These are phyloP conservation scores for Euphorbia corollata DNA, from an alignment of 441 rosid species.

Conservation along the genomic window DNA sequence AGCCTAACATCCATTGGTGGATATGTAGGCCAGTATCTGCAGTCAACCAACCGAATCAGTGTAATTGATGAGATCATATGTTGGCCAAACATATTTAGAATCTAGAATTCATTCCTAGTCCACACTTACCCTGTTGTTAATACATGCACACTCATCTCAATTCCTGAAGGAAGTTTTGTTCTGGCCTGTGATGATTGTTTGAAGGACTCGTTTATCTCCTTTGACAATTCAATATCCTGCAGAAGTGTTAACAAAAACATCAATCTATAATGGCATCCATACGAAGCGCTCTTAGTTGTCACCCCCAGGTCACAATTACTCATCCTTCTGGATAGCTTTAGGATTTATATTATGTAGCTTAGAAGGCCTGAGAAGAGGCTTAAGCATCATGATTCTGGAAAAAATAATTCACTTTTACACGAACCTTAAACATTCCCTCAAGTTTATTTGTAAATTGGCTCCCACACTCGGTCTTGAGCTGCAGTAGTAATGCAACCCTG, in stretches of 20 bases:
- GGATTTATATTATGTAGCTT: constrained; percentile 1
- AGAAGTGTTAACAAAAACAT: neutral
- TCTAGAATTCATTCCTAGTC: constrained; percentile 16
- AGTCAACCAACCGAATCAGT: constrained; percentile 26
- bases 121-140: constrained; percentile 83
- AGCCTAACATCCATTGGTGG: constrained; percentile 99
- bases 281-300: neutral
- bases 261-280: neutral
- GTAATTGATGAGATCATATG: constrained; percentile 7
- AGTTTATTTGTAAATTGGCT: constrained; percentile 98
- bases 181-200: constrained; percentile 98
- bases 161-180: constrained; percentile 92
- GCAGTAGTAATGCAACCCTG: constrained; percentile 29
- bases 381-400: neutral
- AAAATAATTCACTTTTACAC: neutral
- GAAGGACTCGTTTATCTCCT: constrained; percentile 97
- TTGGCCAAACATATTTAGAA: constrained; percentile 12
- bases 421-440: constrained; percentile 98
- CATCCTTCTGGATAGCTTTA: neutral
- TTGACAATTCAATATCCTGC: constrained; percentile 95
- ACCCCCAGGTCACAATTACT: neutral
- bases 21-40: constrained; percentile 99
- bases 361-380: neutral
- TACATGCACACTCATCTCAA: constrained; percentile 98
- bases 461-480: constrained; percentile 98